Base-by-base conservation (phyloP, 2,329 filamentous ascomycete genomes). In the Coleophoma crateriformis region DNA sequence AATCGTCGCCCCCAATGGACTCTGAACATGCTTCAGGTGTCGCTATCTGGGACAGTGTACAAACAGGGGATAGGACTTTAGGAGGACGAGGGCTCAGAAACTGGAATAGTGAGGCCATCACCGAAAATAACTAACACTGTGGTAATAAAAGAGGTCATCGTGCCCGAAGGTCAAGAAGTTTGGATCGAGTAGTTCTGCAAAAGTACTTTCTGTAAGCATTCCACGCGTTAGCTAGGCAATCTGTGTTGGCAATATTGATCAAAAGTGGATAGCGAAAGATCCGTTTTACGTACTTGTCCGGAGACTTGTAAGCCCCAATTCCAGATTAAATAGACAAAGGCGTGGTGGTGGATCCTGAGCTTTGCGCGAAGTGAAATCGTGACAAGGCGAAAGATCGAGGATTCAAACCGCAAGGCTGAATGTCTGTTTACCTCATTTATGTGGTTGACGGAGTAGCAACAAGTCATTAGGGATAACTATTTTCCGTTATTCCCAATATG, bases 61-160 rank as follows among this genome's bases (percentile, higher is more conserved):
- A 63, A 42, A 58, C 55, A 44, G 57, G 60, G 53, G 50, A 48
- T n/a, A 55, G 46, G 15, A 46, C 50, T 38, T 53, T 52, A 12
- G 55, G 43, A 50, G 53, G 49, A 37, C 46, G 48, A 35, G 52
- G 57, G 45, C 54, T 57, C 32, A 59, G 33, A 19, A 50, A 65
- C 44, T 69, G 68, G 51, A 68, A 68, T 58, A 75, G 62, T 48
- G 68, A 58, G 48, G 65, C 63, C 48, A 64, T 65, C 22, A 54
- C 50, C 49, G 61, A 55, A 60, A 56, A 56, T 68, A 56, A 87
- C 84, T 72, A 76, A 89, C 85, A 89, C 87, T 67, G 87, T 90
- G 60, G 85, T 88, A 65, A 90, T 85, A 72, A 90, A 88, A 58
- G 85, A 87, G 66, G 85, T 80, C 87, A 89, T 90, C 60, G 63